Evolutionary conservation across 768 basidiomycete genomes (phyloP), one percentile per base, ranked within the genome.

Genomic region (Mycena rebaudengoi): DNA sequence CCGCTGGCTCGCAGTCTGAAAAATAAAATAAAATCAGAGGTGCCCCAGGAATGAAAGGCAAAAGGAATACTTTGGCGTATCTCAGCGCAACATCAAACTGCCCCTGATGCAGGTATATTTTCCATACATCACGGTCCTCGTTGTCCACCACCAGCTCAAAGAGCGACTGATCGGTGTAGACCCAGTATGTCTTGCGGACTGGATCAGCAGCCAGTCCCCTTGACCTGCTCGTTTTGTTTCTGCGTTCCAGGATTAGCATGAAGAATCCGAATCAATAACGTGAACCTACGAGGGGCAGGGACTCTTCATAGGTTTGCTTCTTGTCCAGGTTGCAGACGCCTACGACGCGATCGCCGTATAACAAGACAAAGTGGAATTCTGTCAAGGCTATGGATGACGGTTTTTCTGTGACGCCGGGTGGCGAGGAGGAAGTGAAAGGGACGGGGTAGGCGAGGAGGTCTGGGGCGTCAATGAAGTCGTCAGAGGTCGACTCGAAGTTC

Each of bases 111-210:
- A 98, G 82, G 75, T 93, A 95, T 55, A 96, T 89, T 71, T 89
- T 88, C 98, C 98, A 99, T 8, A 99, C 90, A 73, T 98, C 94
- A 12, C 96, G 86, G 71, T 93, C 92, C 79, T 99, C 98, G 69
- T 96, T 95, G 8, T 83, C 83, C 12, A 94, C 84, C 7, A 91
- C 87, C 25, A 99, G 78, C 71, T 99, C 98, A 69, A 93, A 96
- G 20, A 99, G 83, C 0, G 94, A 91, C 64, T 89, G 88, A 66
- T 94, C 90, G 0, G 96, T 96, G 73, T 91, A 96, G 2, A 96
- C 86, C 98, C 98, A 99, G 70, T 91, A 96, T 14, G 97, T 99
- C 75, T 88, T 90, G 10, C 91, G 87, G 4, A 94, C 88, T 18
- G 91, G 92, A 76, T 99, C 98, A 10, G 91, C 85, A 6, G 91